Evolutionary conservation across 805 yeast genomes (phyloP), one percentile per base, ranked within the genome.

Genomic region (Candida loeiensis): DNA sequence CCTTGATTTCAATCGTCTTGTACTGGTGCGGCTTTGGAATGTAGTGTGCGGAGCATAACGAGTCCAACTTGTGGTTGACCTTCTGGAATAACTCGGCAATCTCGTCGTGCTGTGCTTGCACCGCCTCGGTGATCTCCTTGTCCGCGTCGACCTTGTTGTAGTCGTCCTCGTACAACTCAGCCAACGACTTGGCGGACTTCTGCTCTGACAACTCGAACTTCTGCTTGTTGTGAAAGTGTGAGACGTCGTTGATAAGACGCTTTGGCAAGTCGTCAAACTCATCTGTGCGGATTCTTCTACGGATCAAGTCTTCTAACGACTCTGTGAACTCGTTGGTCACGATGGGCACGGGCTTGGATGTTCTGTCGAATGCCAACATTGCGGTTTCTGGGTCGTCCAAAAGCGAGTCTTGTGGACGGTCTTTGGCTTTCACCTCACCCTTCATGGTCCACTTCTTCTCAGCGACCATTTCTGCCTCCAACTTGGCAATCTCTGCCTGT

Each of bases 311-410:
- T 58, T 93, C 99, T 16, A 91, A 63, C 1, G 85, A 69, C 51
- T 86, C 95, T 0, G 98, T 88, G 8, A 84, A 76, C 48, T 90
- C 96, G 51, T 80, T 80, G 1, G 99, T 93, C 41, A 90, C 86
- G 5, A 90, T 89, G 0, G 99, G 99, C 4, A 89, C 97, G 0
- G 99, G 96, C 54, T 91, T 91, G 6, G 96, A 80, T 5, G 89
- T 86, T 54, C 98, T 77, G 53, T 91, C 99, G 55, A 91, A 93
- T 49, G 89, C 95, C 39, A 91, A 66, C 30, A 76, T 88, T 14
- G 57, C 53, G 4, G 63, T 51, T 40, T 62, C 71, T 2, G 62
- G 55, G 52, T 85, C 95, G 31, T 81, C 82, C 42, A 93, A 61
- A 28, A 93, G 69, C 1, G 97, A 82, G 65, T 93, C 96, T 32